Percentiles rank a stretch among this genome's conserved stretches.
Evolutionary conservation across 192 early-diverging fungal species (phyloP).

Genomic region (Polychytrium aggregatum): DNA sequence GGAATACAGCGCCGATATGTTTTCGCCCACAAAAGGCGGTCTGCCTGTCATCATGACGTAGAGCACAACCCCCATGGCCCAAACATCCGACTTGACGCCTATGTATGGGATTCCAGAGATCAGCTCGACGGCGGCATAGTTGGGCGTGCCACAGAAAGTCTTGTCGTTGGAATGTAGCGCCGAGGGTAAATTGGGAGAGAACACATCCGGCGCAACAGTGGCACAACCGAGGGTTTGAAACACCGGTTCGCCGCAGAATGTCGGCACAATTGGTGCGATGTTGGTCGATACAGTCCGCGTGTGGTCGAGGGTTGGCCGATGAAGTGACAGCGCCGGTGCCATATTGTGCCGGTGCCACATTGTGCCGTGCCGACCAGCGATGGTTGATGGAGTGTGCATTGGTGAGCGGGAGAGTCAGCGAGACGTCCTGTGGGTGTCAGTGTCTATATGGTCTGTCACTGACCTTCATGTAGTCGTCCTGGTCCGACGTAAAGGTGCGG

Average conservation of each 20-base stretch:
- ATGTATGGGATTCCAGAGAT: conserved; percentile 50
- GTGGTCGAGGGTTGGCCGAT: too few relatives aligned
- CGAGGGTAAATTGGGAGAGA: neutral
- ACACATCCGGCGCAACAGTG: neutral
- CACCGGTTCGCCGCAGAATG: conserved; percentile 9
- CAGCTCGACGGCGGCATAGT: conserved; percentile 52
- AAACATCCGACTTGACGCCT: conserved; percentile 52
- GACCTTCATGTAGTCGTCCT: conserved; percentile 42
- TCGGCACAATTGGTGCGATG: too few relatives aligned
- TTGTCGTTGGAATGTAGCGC: conserved; percentile 2
- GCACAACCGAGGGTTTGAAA: too few relatives aligned
- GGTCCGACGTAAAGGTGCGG: conserved; percentile 29
- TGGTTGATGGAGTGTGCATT: too few relatives aligned
- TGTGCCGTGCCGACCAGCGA: too few relatives aligned
- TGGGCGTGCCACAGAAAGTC: conserved; percentile 57
- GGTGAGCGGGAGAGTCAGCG: too few relatives aligned
- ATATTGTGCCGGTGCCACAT: too few relatives aligned
- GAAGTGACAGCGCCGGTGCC: too few relatives aligned
- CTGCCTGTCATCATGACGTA: conserved; percentile 49
- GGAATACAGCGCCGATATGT: conserved; percentile 37
- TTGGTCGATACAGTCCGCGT: too few relatives aligned
- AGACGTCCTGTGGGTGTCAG: too few relatives aligned
- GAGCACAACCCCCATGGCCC: conserved; percentile 58
- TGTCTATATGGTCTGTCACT: too few relatives aligned
- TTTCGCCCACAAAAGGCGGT: conserved; percentile 42